Evolutionary conservation across 306 rosid genomes (phyloP).

Genomic region (Crotalaria pallida): DNA sequence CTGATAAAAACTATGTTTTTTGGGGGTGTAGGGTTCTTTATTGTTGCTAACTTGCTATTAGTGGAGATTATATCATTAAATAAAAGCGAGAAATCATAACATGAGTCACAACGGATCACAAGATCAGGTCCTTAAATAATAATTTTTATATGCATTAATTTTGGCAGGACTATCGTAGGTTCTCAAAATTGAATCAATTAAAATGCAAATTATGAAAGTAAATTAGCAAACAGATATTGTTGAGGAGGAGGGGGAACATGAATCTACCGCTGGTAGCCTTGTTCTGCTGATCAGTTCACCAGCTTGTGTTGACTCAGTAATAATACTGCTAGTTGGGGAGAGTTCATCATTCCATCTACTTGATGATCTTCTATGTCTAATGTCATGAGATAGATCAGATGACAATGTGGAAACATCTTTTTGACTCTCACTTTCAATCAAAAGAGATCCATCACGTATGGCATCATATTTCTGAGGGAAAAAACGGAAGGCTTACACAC

Average conservation of each 20-base stretch:
- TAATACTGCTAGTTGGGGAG: conserved; percentile 64
- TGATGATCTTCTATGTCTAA: conserved; percentile 69
- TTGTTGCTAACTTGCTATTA: neutral
- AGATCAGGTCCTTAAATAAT: neutral
- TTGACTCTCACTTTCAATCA: conserved; percentile 55
- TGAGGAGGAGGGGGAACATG: conserved; percentile 10
- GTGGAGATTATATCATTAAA: neutral
- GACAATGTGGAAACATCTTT: conserved; percentile 46
- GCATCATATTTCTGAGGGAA: conserved; percentile 53
- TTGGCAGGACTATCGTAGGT: neutral
- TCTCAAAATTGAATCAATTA: conserved; percentile 2
- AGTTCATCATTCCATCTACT: conserved; percentile 76
- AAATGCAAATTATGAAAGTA: conserved; percentile 18
- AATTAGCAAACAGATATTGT: neutral
- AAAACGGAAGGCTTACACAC: conserved; percentile 13
- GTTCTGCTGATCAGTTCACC: conserved; percentile 74
- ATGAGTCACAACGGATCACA: neutral
- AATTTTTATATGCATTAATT: neutral
- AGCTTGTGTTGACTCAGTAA: conserved; percentile 72
- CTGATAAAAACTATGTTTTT: neutral
- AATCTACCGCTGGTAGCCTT: conserved; percentile 41
- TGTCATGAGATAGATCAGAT: conserved; percentile 53
- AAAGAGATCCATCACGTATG: conserved; percentile 44
- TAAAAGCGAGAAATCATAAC: neutral
- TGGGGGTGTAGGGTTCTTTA: neutral